Conservation (phyloP, 2,329 filamentous ascomycete species). For the Aspergillus pseudonomiae region DNA sequence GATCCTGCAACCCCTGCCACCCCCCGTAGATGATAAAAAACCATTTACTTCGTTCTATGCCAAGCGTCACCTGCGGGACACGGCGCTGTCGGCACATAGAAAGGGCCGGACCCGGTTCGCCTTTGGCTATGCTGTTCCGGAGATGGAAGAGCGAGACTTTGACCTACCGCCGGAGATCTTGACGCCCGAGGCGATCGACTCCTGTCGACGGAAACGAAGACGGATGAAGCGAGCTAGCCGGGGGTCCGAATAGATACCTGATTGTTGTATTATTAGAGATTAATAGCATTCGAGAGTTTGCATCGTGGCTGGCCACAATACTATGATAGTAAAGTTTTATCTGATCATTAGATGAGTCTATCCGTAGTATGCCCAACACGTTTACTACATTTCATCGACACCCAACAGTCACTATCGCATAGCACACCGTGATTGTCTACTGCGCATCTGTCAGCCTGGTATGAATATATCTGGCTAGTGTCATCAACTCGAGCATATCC, state of each 20-base stretch:
- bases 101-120: conserved; percentile 72
- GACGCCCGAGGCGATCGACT: conserved; percentile 46
- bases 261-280: conserved; percentile 4
- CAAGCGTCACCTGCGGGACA: conserved; percentile 77
- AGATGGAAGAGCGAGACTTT: conserved; percentile 72
- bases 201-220: conserved; percentile 43
- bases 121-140: conserved; percentile 81
- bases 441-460: not conserved
- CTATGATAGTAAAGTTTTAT: not conserved
- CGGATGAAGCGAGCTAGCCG: conserved; percentile 37
- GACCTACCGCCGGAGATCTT: conserved; percentile 67
- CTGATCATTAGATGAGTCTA: not conserved
- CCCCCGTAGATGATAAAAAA: conserved; percentile 42
- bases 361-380: not conserved
- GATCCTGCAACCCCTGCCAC: conserved; percentile 18
- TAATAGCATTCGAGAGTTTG: not conserved
- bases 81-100: conserved; percentile 72
- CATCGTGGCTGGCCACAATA: not conserved
- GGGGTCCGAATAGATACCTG: conserved; percentile 11
- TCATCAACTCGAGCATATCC: no score
- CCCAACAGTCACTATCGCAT: no score
- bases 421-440: not conserved
- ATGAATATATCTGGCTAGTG: no score
- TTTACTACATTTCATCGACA: not conserved
- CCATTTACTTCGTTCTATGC: conserved; percentile 87